Base-by-base conservation (phyloP, 352 stramenopile genomes). In the Blastocystis sp. region DNA sequence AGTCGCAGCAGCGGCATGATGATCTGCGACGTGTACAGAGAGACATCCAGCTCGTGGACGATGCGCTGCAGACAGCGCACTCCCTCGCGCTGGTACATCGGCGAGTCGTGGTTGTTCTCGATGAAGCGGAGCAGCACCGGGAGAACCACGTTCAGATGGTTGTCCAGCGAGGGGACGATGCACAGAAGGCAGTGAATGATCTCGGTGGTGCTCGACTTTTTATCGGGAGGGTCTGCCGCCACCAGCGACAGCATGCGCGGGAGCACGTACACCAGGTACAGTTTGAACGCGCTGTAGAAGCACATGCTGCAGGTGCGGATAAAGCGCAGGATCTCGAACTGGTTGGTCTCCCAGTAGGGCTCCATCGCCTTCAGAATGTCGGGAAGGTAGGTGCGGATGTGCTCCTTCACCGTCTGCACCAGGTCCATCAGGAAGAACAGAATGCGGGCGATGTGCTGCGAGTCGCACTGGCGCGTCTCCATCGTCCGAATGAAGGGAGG, bases 401-500 rank as follows among this genome's bases (percentile, higher is more conserved):
- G 93, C 24, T 94, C 90, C 56, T 95, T 90, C 16, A 98, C 94
- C 86, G 98, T 98, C 6, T 92, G 90, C 38, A 96, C 96, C 21
- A 99, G 88, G 59, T 92, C 94, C 75, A 94, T 96, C 11, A 98
- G 90, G 84, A 98, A 94, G 81, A 97, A 90, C 32, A 98, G 92
- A n/a, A 99, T 90, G 59, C 92, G 95, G 88, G 98, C 94, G 49
- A 95, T 91, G 27, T 98, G 86, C 4, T 32, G 89, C 44, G 94
- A 87, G 42, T 92, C 93, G 11, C 88, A 88, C 73, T 94, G 93
- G 34, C 92, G 91, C 65, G 89, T 90, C 11, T 91, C 89, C 49
- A 98, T 89, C n/a, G 97, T 95, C 27, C 92, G 88, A 56, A 99
- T 87, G 53, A 99, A 97, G 38, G 97, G 94, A 18, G 96, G 96